These are phyloP conservation scores for Betula pendula DNA, from an alignment of 306 rosid species.

Conservation along the genomic window DNA sequence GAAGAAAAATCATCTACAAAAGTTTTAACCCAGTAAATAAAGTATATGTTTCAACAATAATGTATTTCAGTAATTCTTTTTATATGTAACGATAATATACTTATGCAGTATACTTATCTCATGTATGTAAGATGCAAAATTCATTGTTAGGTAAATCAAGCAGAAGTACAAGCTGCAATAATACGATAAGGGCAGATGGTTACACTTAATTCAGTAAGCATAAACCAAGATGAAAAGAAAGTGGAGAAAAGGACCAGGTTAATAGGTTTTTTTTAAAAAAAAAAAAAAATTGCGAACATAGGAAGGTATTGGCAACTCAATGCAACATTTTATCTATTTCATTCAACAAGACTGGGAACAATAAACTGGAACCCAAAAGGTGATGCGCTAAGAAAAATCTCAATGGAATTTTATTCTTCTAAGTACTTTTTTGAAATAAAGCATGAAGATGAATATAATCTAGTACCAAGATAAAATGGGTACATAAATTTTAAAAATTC, in stretches of 20 bases:
- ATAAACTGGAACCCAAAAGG: background rate
- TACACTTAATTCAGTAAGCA: constrained; percentile 7
- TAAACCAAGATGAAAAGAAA: constrained; percentile 9
- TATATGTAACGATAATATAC: background rate
- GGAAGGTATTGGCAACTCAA: background rate
- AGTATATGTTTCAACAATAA: background rate
- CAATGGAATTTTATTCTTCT: background rate
- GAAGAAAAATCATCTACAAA: constrained; percentile 15
- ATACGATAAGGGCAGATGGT: background rate
- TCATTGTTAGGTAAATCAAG: constrained; percentile 1
- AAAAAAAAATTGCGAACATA: background rate
- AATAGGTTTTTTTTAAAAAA: background rate
- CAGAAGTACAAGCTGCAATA: background rate
- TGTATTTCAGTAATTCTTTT: background rate
- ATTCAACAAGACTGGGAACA: background rate
- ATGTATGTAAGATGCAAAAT: background rate
- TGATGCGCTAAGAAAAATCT: background rate
- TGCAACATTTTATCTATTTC: background rate
- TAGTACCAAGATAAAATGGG: constrained; percentile 2
- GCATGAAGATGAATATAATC: background rate
- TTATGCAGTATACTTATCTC: background rate
- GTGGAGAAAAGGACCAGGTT: background rate
- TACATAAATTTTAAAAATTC: constrained; percentile 21
- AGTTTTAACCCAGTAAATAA: background rate
- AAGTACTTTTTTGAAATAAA: background rate